phyloP scores from a whole-genome alignment of 2,329 filamentous ascomycete genomes.

The Aspergillus melleus region DNA sequence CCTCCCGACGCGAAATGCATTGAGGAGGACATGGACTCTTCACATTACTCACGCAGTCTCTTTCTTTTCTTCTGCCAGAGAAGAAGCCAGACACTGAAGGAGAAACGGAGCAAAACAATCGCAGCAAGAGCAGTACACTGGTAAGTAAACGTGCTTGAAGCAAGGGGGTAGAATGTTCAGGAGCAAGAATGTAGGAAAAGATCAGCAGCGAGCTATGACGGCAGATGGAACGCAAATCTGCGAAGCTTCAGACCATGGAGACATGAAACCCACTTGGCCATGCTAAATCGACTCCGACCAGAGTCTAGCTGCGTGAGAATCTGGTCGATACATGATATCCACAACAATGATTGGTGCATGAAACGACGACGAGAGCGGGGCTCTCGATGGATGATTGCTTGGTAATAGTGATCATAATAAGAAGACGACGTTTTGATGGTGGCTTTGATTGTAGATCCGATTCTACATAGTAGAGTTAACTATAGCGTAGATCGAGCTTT shows the following conservation, averaged over 20 bases:
- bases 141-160: background rate
- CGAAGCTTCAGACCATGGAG: background rate
- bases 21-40: constrained; percentile 28
- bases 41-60: constrained; percentile 20
- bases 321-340: background rate
- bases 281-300: background rate
- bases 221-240: background rate
- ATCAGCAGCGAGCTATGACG: background rate
- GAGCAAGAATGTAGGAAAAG: background rate
- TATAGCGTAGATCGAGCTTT: background rate
- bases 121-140: background rate
- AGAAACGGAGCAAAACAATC: background rate
- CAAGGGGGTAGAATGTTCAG: background rate
- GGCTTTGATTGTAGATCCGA: background rate
- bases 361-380: background rate
- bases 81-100: constrained; percentile 3
- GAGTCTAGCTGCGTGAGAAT: background rate
- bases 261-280: background rate
- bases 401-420: background rate
- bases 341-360: background rate
- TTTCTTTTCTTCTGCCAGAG: background rate
- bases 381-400: background rate
- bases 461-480: background rate
- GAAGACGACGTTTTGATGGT: background rate
- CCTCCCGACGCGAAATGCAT: constrained; percentile 15